Percentiles rank a stretch among this genome's conserved stretches.
phyloP scores from a whole-genome alignment of 352 stramenopile genomes.

The Blastocystis sp. region DNA sequence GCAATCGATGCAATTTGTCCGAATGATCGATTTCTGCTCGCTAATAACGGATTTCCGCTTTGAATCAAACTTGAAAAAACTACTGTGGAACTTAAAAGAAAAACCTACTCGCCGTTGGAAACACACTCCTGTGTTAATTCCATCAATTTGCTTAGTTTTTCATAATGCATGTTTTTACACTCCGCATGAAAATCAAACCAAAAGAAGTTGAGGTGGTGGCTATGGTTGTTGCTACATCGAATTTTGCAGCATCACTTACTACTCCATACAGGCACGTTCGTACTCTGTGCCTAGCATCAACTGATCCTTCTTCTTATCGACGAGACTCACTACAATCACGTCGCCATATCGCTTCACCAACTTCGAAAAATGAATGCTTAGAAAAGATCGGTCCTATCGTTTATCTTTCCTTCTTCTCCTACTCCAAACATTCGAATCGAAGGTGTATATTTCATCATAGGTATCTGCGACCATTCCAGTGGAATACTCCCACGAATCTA shows the following conservation, averaged over 20 bases:
- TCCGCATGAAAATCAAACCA: conserved; percentile 97
- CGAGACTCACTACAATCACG: conserved; percentile 84
- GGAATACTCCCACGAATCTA: conserved; percentile 89
- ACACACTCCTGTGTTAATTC: not conserved
- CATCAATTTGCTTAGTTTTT: conserved; percentile 81
- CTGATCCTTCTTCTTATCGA: conserved; percentile 86
- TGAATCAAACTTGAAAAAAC: conserved; percentile 66
- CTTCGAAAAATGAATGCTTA: not conserved
- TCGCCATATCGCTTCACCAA: conserved; percentile 63
- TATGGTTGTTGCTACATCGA: not conserved
- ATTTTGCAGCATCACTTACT: not conserved
- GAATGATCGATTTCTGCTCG: conserved; percentile 80
- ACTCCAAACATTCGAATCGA: not conserved
- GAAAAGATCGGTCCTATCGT: not conserved
- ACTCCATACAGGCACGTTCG: conserved; percentile 67
- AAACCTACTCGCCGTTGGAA: conserved; percentile 70
- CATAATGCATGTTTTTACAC: conserved; percentile 84
- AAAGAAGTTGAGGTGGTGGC: conserved; percentile 65
- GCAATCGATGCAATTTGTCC: conserved; percentile 97
- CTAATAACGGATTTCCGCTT: conserved; percentile 9
- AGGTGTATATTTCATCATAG: conserved; percentile 78
- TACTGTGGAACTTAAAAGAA: conserved; percentile 73
- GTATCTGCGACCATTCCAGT: conserved; percentile 81
- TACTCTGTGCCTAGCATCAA: conserved; percentile 80
- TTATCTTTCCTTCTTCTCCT: too few species aligned